Percentiles rank a stretch among this genome's conserved stretches.
These are phyloP conservation scores for Corynascus novoguineensis DNA, from an alignment of 495 filamentous ascomycete species.

Conservation along the genomic window DNA sequence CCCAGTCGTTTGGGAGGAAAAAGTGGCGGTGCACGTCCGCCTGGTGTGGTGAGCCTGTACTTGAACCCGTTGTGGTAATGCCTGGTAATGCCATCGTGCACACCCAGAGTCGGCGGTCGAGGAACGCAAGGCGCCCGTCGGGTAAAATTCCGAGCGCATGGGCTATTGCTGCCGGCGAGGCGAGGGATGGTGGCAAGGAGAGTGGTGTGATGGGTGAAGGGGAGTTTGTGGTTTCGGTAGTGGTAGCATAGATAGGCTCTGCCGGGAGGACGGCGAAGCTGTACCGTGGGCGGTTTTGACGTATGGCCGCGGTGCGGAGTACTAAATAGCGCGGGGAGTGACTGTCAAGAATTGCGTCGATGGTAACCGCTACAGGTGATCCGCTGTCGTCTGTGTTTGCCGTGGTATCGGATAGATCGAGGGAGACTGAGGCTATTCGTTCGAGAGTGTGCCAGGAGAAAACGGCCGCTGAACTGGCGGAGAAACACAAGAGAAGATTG, in stretches of 20 bases:
- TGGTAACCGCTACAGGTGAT: background rate
- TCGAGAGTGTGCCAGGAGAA: constrained; percentile 2
- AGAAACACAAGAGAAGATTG: background rate
- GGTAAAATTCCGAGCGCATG: constrained; percentile 5
- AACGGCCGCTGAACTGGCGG: background rate
- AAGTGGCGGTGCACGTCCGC: constrained; percentile 4
- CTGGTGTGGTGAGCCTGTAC: background rate
- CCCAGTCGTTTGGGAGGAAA: constrained; percentile 9
- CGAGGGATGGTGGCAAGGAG: background rate
- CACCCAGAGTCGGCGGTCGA: constrained; percentile 5
- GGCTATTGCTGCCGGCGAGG: background rate
- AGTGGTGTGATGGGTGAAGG: background rate
- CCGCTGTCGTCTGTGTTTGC: background rate
- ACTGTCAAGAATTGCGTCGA: constrained; percentile 9
- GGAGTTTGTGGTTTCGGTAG: background rate
- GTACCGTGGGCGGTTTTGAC: background rate
- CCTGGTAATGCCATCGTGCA: background rate
- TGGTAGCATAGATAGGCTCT: background rate
- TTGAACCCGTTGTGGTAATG: background rate
- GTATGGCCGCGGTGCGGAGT: background rate
- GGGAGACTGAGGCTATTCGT: background rate
- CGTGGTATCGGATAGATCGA: background rate
- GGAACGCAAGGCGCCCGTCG: constrained; percentile 8
- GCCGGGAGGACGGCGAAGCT: background rate
- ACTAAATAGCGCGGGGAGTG: background rate